Percentiles rank a stretch among this genome's conserved stretches.
Evolutionary conservation across 208 protist species (phyloP).

Genomic region (Trypanosoma grayi): DNA sequence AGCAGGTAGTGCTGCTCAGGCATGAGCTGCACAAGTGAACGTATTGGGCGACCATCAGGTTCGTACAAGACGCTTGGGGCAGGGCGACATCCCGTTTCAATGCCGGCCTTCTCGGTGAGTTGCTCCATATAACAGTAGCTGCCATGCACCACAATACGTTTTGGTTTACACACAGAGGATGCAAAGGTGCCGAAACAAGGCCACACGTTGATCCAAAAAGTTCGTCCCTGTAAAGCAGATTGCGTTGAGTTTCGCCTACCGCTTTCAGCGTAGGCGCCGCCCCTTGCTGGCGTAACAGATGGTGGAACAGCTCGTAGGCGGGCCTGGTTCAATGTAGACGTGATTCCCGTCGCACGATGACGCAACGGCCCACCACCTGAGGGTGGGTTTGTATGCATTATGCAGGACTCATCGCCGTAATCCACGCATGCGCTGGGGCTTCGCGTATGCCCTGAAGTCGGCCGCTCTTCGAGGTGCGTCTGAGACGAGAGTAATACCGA

Average conservation of each 20-base stretch:
- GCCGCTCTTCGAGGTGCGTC: too few relatives aligned
- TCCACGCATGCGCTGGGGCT: too few relatives aligned
- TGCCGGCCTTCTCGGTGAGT: conserved; percentile 37
- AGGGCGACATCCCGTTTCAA: conserved; percentile 39
- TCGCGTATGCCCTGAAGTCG: too few relatives aligned
- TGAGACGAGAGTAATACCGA: too few relatives aligned
- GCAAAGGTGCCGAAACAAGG: conserved; percentile 43
- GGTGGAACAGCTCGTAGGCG: background rate
- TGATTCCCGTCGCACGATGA: background rate
- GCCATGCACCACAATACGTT: conserved; percentile 27
- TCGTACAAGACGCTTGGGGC: conserved; percentile 45
- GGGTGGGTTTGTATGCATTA: too few relatives aligned
- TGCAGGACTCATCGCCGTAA: too few relatives aligned
- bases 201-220: conserved; percentile 63
- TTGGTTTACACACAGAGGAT: conserved; percentile 11
- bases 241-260: background rate
- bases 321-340: background rate
- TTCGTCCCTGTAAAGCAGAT: background rate
- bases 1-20: conserved; percentile 56
- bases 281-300: background rate
- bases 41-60: conserved; percentile 35
- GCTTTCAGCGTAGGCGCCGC: background rate
- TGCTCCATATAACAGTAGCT: conserved; percentile 50
- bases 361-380: too few relatives aligned
- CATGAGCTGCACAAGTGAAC: conserved; percentile 26